A percentile compares a stretch with the other conserved stretches of the same genome.
phyloP scores from a whole-genome alignment of 305 asterid species.

The Fraxinus dipetala region DNA sequence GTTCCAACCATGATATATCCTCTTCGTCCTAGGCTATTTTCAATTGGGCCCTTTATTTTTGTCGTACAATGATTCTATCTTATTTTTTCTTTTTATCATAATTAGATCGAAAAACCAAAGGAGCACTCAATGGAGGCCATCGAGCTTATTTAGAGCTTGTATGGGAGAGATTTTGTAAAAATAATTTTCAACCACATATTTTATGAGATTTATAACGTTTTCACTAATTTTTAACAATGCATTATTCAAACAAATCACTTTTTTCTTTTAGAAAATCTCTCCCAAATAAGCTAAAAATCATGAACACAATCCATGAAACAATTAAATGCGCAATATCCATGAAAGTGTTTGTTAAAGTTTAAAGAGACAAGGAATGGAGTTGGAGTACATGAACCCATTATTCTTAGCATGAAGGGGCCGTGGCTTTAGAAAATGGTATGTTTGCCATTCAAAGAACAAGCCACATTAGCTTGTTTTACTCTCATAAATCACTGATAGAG shows the following conservation, averaged over 20 bases:
- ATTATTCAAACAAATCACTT: no score
- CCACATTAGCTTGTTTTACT: constrained; percentile 27
- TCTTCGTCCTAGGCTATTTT: background rate
- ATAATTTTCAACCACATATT: background rate
- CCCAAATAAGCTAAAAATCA: background rate
- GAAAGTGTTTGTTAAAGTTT: constrained; percentile 22
- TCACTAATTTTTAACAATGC: no score
- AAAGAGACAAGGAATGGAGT: constrained; percentile 32
- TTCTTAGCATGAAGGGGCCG: constrained; percentile 33
- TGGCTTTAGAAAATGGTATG: constrained; percentile 42
- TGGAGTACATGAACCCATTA: constrained; percentile 28
- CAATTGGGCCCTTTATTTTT: constrained; percentile 14
- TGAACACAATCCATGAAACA: background rate
- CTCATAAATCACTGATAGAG: constrained; percentile 1
- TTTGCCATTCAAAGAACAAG: constrained; percentile 32
- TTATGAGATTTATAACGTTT: no score
- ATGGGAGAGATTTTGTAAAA: no score
- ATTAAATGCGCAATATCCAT: background rate
- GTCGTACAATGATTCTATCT: background rate
- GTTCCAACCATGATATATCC: constrained; percentile 22
- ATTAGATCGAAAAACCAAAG: background rate
- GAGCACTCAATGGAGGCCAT: background rate
- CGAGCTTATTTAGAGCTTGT: background rate
- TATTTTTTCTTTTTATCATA: background rate
- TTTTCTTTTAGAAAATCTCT: no score